A percentile compares a stretch with the other conserved stretches of the same genome.
Evolutionary conservation across 495 filamentous ascomycete species (phyloP).

Genomic region (Penicillium coprophilum): DNA sequence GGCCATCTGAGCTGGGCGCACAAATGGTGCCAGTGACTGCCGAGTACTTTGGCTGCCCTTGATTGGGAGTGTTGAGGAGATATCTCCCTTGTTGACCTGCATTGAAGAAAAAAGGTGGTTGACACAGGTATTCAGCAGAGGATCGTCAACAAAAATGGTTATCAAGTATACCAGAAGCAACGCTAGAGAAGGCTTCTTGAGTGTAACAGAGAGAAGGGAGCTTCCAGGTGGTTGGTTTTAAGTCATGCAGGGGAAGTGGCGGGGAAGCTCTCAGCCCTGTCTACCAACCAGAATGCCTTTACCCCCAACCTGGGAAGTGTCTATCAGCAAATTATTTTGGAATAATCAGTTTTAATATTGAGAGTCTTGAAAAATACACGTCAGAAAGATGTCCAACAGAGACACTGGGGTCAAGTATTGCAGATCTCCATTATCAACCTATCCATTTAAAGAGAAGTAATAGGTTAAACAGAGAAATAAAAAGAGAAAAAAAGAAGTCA

Average conservation of each 20-base stretch:
- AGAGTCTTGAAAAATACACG: neutral
- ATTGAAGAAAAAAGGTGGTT: slow-evolving; percentile 23
- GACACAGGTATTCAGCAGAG: neutral
- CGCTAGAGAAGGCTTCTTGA: neutral
- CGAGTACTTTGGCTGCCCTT: slow-evolving; percentile 12
- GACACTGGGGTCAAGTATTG: neutral
- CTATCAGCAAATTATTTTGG: neutral
- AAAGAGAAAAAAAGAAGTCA: neutral
- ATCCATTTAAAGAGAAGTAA: too few relatives aligned
- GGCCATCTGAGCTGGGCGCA: slow-evolving; percentile 46
- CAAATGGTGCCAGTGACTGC: slow-evolving; percentile 31
- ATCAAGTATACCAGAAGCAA: neutral
- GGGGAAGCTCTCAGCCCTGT: slow-evolving; percentile 15
- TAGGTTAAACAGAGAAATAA: slow-evolving; percentile 13
- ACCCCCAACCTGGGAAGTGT: neutral
- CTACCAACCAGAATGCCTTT: neutral
- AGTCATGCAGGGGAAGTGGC: slow-evolving; percentile 15
- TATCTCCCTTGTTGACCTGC: slow-evolving; percentile 21
- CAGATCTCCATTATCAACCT: neutral
- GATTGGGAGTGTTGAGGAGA: slow-evolving; percentile 28
- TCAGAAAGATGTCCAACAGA: neutral
- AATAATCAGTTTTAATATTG: neutral
- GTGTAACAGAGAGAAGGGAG: slow-evolving; percentile 2
- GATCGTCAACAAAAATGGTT: neutral
- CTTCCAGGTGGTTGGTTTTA: neutral